Evolutionary conservation across 495 filamentous ascomycete species (phyloP), one percentile per base, ranked within the genome.

Genomic region (Penicillium cinerascens): DNA sequence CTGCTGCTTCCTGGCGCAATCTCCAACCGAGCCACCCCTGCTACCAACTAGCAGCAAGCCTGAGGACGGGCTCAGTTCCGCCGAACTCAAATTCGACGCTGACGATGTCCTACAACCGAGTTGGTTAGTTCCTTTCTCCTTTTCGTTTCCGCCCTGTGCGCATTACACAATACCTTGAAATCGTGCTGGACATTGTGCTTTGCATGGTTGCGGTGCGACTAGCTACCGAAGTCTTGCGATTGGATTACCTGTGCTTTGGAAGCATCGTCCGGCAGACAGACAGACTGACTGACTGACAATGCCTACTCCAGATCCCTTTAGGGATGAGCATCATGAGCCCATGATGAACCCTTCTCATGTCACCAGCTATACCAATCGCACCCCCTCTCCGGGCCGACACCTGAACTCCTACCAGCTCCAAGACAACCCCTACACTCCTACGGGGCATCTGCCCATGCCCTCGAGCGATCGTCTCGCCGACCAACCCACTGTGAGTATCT

Each of bases 371-470:
- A 53, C 39, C 44, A 71, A 70, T 52, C 76, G 75, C 44, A 75
- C 81, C 17, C 75, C 76, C 21, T 82, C 75, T 25, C 79, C 75
- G 40, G 80, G 78, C 33, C 79, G 82, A 52, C 78, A 80, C 23
- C 78, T 85, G 22, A 76, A 82, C 49, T 79, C 81, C 40, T 90
- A 91, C 63, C 86, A 91, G 56, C 72, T 88, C 3, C 79, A 87
- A n/a, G 85, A 89, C 62, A 75, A 79, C 47, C 78, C 83, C 25
- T 87, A 87, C 56, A 69, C 62, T 6, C 65, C 54, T 15, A 60
- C 65, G 45, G 71, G 75, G 39, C 82, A 80, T 49, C 74, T 91
- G 42, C 81, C 87, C 41, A 89, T 92, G 67, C 89, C 83, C 54
- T 85, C 82, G 2, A 82, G 75, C 46, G 87, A 92, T 74, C 67